phyloP scores from a whole-genome alignment of 129 eudicot species.

The Rutidosis leptorrhynchoides region DNA sequence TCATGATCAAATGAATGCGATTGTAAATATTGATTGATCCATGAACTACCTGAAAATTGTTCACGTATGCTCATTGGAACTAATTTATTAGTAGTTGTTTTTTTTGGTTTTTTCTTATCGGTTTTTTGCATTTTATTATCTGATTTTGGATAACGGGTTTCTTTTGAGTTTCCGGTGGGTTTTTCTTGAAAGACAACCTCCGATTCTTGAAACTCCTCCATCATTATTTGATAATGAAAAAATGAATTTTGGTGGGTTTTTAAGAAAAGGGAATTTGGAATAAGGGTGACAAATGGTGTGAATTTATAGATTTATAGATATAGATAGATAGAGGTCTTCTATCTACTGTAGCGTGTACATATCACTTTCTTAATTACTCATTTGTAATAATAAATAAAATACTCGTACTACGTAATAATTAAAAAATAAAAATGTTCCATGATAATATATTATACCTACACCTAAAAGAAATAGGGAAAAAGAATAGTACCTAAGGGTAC shows the following conservation, averaged over 20 bases:
- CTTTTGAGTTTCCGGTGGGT: conserved; percentile 15
- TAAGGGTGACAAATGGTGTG: conserved; percentile 20
- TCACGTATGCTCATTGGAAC: conserved; percentile 35
- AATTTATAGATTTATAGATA: conserved; percentile 19
- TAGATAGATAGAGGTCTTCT: no score
- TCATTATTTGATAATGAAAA: conserved; percentile 19
- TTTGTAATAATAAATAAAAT: no score
- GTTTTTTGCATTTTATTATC: conserved; percentile 11
- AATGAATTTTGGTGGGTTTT: background rate
- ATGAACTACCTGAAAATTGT: conserved; percentile 28
- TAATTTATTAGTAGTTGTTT: background rate
- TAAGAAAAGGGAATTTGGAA: conserved; percentile 23
- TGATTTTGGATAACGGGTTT: conserved; percentile 7
- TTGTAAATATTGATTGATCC: conserved; percentile 35
- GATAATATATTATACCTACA: no score
- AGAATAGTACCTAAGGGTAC: no score
- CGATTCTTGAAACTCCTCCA: conserved; percentile 38
- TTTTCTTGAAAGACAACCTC: conserved; percentile 33
- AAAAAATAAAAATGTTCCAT: no score
- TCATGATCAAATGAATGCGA: conserved; percentile 30
- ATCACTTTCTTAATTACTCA: background rate
- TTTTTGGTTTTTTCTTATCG: conserved; percentile 30
- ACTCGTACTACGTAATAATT: no score
- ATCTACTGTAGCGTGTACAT: background rate
- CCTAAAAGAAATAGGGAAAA: no score